phyloP scores from a whole-genome alignment of 2,329 filamentous ascomycete genomes.

The Basipetospora chlamydospora region DNA sequence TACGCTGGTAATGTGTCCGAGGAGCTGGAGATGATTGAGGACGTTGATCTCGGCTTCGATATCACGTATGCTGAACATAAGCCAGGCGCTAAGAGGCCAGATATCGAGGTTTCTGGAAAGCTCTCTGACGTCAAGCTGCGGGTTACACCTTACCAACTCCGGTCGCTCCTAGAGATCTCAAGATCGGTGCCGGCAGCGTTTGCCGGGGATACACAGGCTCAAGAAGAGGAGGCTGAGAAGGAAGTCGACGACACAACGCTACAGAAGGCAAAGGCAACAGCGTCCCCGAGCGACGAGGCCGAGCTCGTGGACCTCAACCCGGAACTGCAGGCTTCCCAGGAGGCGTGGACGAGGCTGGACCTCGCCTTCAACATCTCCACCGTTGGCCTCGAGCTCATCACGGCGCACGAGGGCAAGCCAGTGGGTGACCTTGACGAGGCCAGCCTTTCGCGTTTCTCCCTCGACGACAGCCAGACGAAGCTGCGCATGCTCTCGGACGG shows the following conservation, averaged over 20 bases:
- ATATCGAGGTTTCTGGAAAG: conserved; percentile 78
- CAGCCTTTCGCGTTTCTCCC: conserved; percentile 83
- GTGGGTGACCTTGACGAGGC: conserved; percentile 64
- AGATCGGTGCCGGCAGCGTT: conserved; percentile 81
- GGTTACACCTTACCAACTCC: conserved; percentile 81
- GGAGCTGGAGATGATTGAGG: conserved; percentile 91
- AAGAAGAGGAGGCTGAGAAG: conserved; percentile 58
- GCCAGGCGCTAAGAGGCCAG: conserved; percentile 61
- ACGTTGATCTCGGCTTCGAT: conserved; percentile 86
- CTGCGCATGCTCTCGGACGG: conserved; percentile 84
- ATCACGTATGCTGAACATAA: conserved; percentile 85
- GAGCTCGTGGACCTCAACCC: conserved; percentile 32
- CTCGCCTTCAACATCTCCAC: conserved; percentile 80
- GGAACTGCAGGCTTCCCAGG: conserved; percentile 52
- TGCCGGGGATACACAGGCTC: conserved; percentile 54
- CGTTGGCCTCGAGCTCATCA: conserved; percentile 75
- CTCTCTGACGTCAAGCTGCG: conserved; percentile 90
- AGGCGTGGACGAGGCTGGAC: conserved; percentile 86
- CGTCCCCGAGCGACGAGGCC: conserved; percentile 9
- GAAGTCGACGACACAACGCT: conserved; percentile 50
- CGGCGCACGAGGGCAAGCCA: conserved; percentile 59
- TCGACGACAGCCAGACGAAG: conserved; percentile 87
- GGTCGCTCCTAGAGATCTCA: conserved; percentile 76
- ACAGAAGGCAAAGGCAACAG: conserved; percentile 27
- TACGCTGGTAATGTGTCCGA: conserved; percentile 60